Evolutionary conservation across 768 basidiomycete species (phyloP).

Genomic region (Scleroderma citrinum): DNA sequence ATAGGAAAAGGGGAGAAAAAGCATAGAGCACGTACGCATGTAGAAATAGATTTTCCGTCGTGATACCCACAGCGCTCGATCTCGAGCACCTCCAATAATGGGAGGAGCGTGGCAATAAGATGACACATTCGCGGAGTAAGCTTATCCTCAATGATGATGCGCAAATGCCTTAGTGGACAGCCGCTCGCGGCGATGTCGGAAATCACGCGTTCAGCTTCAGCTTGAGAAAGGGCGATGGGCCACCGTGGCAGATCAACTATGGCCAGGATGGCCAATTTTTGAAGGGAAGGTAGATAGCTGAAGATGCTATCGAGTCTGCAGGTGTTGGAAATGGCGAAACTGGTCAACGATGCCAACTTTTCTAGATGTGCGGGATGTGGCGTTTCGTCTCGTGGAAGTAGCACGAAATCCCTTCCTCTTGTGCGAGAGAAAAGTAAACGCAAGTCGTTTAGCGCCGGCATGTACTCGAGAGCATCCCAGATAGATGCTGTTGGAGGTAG

Average conservation of each 20-base stretch:
- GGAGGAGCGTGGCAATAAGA: constrained; percentile 24
- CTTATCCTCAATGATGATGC: constrained; percentile 32
- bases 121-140: constrained; percentile 27
- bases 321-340: constrained; percentile 32
- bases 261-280: constrained; percentile 26
- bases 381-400: constrained; percentile 18
- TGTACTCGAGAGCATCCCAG: constrained; percentile 26
- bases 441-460: constrained; percentile 26
- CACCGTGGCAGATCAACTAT: constrained; percentile 31
- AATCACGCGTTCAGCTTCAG: constrained; percentile 26
- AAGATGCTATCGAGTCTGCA: constrained; percentile 25
- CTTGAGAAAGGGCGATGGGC: constrained; percentile 31
- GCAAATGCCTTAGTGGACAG: constrained; percentile 29
- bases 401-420: constrained; percentile 19
- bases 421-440: constrained; percentile 28
- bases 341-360: constrained; percentile 30
- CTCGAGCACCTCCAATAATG: constrained; percentile 28
- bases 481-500: constrained; percentile 3
- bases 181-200: constrained; percentile 25
- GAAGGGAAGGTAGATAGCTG: constrained; percentile 24
- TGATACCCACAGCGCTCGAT: constrained; percentile 33
- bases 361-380: constrained; percentile 16
- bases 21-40: constrained; percentile 27
- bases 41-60: constrained; percentile 32
- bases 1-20: constrained; percentile 7